Base-by-base conservation (phyloP, 768 basidiomycete species). In the Lentinula boryana region DNA sequence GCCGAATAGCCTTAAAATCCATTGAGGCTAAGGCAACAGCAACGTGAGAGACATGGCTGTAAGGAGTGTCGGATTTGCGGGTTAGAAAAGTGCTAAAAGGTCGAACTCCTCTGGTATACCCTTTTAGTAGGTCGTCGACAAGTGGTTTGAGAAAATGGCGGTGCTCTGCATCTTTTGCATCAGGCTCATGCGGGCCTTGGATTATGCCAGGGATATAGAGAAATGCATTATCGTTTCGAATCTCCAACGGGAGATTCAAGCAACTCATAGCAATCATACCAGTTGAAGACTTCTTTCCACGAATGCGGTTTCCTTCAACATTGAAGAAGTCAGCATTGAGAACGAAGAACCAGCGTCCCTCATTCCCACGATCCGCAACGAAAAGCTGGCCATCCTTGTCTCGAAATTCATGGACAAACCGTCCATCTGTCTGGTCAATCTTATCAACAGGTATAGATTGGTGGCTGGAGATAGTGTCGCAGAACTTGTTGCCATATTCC, bases 121-220 rank as follows among this genome's bases (percentile, higher is more conserved):
- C 60, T 15, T 31, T 21, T 41, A 23, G 13, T 10, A 61, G 36
- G 12, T 61, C 54, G 31, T 44, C 44, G 15, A 61, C n/a, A 7
- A 61, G 18, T 1, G 60, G 60, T 6, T 36, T 31, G 21, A 61
- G 35, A 56, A 56, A 61, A 44, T 61, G 60, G 4, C 41, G 53
- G 44, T 61, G 60, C 33, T 55, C 36, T n/a, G 60, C 60, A 2
- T 23, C 27, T 27, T n/a, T 44, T 12, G 41, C 27, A 16, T 56
- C 36, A 4, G 60, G 60, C 40, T 61, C 60, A 33, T 54, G 41
- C 4, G 36, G 60, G 3, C 60, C 60, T 48, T 54, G 35, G 35
- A 61, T 61, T 40, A 61, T 43, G 53, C 60, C 60, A 15, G 53
- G 40, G 9, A 61, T 33, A 27, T 61, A 61, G 13, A 56, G 44